Conservation (phyloP, 352 stramenopile genomes). For the Pythium rishiriense region DNA sequence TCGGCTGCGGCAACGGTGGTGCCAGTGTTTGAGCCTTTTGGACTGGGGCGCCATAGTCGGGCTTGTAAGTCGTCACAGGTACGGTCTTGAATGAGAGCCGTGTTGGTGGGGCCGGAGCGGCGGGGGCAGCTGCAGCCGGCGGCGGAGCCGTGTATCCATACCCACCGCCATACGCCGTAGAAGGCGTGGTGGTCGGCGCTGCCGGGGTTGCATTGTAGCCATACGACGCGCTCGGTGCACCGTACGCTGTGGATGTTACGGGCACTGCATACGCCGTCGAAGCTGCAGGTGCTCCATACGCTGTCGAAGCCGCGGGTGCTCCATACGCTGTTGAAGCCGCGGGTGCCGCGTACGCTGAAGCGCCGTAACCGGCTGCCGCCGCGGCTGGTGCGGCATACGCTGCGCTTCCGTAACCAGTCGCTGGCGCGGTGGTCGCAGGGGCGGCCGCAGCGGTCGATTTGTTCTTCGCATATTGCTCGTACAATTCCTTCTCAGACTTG, state of each 20-base stretch:
- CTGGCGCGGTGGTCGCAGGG: not conserved
- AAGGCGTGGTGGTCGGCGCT: slow-evolving; percentile 1
- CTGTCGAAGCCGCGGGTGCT: slow-evolving; percentile 14
- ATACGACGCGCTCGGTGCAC: slow-evolving; percentile 7
- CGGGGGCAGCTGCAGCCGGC: slow-evolving; percentile 5
- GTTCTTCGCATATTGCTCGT: slow-evolving; percentile 70
- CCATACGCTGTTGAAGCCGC: slow-evolving; percentile 6
- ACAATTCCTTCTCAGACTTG: slow-evolving; percentile 81
- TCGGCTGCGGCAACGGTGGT: slow-evolving; percentile 52
- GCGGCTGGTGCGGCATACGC: slow-evolving; percentile 16
- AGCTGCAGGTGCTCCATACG: slow-evolving; percentile 23
- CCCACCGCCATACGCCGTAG: not conserved
- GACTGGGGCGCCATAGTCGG: slow-evolving; percentile 17
- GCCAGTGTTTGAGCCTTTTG: slow-evolving; percentile 31
- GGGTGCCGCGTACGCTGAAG: not conserved
- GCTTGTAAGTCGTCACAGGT: slow-evolving; percentile 31
- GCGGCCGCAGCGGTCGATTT: slow-evolving; percentile 16
- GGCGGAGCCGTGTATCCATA: slow-evolving; percentile 19
- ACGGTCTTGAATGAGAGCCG: slow-evolving; percentile 27
- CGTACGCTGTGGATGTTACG: not conserved
- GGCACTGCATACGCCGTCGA: not conserved
- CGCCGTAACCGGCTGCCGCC: not conserved
- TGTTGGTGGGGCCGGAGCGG: slow-evolving; percentile 2
- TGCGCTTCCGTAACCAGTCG: not conserved
- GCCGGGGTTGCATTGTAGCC: slow-evolving; percentile 2